phyloP scores from a whole-genome alignment of 148 eudicot genomes.

The Suaeda aralocaspica region DNA sequence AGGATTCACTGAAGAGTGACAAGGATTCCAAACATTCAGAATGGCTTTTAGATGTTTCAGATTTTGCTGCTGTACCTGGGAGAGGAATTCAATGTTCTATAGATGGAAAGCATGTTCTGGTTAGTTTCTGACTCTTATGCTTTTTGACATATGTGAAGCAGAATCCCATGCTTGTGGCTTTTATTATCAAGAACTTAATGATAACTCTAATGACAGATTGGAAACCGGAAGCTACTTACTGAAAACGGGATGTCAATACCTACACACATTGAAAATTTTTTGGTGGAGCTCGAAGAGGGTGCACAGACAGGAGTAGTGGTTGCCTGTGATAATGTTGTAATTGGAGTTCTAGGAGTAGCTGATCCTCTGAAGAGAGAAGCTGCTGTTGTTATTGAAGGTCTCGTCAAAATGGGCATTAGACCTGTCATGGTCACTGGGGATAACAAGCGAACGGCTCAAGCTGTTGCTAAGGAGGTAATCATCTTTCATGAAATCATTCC shows the following conservation, averaged over 20 bases:
- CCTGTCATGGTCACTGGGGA: conserved; percentile 99
- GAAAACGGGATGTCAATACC: conserved; percentile 64
- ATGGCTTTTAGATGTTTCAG: conserved; percentile 84
- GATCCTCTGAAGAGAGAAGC: conserved; percentile 98
- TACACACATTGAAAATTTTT: conserved; percentile 44
- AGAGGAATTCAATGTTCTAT: conserved; percentile 72
- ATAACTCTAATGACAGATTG: conserved; percentile 51
- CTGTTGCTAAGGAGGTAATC: conserved; percentile 91
- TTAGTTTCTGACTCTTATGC: conserved; percentile 30
- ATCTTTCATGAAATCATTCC: background rate
- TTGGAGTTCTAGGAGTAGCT: conserved; percentile 85
- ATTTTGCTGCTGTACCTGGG: conserved; percentile 83
- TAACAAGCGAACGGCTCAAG: conserved; percentile 86
- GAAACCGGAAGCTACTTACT: conserved; percentile 70
- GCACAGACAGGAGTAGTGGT: conserved; percentile 88
- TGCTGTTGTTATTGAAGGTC: conserved; percentile 87
- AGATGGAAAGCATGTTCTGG: conserved; percentile 61
- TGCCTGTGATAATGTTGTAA: conserved; percentile 50
- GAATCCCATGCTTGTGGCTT: conserved; percentile 1
- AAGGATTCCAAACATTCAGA: conserved; percentile 42
- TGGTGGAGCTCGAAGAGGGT: conserved; percentile 80
- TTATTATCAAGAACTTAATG: background rate
- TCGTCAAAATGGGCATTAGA: conserved; percentile 79
- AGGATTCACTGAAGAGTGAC: conserved; percentile 32
- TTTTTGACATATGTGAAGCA: conserved; percentile 1